phyloP scores from a whole-genome alignment of 805 yeast genomes.

The Saturnispora hagleri region DNA sequence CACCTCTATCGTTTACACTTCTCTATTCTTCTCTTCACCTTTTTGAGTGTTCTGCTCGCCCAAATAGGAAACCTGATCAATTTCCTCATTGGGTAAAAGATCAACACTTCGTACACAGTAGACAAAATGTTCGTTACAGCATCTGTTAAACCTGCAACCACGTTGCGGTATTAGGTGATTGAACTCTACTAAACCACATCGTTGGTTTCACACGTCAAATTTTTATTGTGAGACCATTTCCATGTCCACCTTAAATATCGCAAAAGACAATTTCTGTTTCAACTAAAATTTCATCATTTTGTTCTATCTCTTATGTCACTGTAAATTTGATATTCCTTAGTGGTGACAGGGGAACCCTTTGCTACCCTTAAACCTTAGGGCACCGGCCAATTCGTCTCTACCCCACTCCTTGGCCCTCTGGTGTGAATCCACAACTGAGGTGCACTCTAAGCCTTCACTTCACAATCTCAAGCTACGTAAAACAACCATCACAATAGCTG shows the following conservation, averaged over 20 bases:
- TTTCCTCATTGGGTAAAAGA: neutral
- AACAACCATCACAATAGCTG: neutral
- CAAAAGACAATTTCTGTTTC: no score
- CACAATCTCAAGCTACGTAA: neutral
- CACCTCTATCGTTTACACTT: neutral
- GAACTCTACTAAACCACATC: no score
- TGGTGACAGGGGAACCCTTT: neutral
- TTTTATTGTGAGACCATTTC: no score
- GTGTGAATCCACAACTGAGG: neutral
- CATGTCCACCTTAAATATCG: no score
- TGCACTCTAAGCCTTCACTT: neutral
- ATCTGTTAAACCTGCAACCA: neutral
- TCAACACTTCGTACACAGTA: neutral
- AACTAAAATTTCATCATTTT: no score
- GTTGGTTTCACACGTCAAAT: no score
- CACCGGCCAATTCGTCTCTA: no score
- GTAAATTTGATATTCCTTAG: no score
- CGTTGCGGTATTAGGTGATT: neutral
- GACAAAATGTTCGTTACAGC: neutral
- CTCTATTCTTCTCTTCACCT: neutral
- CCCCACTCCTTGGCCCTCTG: neutral
- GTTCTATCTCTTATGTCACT: no score
- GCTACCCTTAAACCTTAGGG: neutral
- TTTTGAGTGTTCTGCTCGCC: neutral
- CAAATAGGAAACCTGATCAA: neutral